These are phyloP conservation scores for Zygotorulaspora florentina DNA, from an alignment of 805 yeast species.

Conservation along the genomic window DNA sequence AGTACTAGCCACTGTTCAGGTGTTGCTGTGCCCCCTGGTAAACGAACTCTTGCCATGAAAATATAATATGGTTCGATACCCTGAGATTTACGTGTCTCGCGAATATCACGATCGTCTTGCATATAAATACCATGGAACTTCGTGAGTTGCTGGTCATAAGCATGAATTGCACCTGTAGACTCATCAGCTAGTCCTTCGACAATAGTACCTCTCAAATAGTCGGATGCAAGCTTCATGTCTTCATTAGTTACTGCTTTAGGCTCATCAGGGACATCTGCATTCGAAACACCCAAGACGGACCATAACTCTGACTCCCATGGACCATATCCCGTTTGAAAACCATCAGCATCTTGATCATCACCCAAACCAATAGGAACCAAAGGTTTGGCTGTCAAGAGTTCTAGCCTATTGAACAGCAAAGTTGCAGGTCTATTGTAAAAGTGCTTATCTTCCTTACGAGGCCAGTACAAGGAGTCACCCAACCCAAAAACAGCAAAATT, in stretches of 20 bases:
- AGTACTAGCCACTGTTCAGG: constrained; percentile 86
- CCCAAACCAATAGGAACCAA: constrained; percentile 80
- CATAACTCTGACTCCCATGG: constrained; percentile 82
- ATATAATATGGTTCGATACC: constrained; percentile 94
- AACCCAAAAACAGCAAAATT: constrained; percentile 78
- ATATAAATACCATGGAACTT: constrained; percentile 97
- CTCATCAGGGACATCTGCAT: constrained; percentile 76
- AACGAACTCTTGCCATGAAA: constrained; percentile 94
- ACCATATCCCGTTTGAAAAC: constrained; percentile 84
- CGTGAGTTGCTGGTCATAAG: constrained; percentile 88
- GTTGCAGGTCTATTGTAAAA: constrained; percentile 88
- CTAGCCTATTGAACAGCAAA: constrained; percentile 64
- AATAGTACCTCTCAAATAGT: constrained; percentile 89
- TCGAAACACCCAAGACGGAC: constrained; percentile 85
- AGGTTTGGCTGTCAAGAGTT: constrained; percentile 67
- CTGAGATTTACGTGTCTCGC: constrained; percentile 87
- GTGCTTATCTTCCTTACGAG: constrained; percentile 90
- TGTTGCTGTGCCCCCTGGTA: constrained; percentile 88
- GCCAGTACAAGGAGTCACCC: constrained; percentile 96
- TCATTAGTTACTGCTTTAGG: constrained; percentile 93
- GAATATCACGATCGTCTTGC: constrained; percentile 96
- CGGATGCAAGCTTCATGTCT: constrained; percentile 85
- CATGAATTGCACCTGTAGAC: constrained; percentile 86
- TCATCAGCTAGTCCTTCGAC: constrained; percentile 77
- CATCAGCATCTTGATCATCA: constrained; percentile 97